Percentiles rank a stretch among this genome's conserved stretches.
phyloP scores from a whole-genome alignment of 345 rosid species.

The Populus pruinosa region DNA sequence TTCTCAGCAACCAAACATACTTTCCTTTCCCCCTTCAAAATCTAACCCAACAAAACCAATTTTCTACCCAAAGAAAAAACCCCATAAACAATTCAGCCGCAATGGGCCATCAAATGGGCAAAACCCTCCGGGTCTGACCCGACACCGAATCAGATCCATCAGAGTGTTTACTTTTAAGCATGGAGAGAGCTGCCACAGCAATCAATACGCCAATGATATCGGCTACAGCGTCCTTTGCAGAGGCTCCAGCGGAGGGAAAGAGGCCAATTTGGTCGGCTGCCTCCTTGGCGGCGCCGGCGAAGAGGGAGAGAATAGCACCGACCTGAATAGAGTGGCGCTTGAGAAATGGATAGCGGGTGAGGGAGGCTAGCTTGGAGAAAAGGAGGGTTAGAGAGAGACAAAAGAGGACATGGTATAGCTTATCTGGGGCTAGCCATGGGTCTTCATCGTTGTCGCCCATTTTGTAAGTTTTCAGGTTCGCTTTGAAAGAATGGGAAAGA shows the following conservation, averaged over 20 bases:
- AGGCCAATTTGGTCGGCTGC: constrained; percentile 75
- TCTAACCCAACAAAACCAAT: neutral
- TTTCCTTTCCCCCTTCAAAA: neutral
- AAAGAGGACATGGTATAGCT: constrained; percentile 78
- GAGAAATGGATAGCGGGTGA: constrained; percentile 48
- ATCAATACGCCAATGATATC: constrained; percentile 64
- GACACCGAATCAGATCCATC: constrained; percentile 18
- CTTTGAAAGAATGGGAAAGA: too few species aligned
- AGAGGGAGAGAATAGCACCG: constrained; percentile 72
- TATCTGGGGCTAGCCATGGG: constrained; percentile 85
- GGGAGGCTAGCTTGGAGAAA: constrained; percentile 58
- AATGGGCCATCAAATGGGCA: constrained; percentile 45
- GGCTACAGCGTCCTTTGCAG: constrained; percentile 71
- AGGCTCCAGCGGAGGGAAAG: constrained; percentile 87
- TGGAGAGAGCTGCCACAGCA: constrained; percentile 46
- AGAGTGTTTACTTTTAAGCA: neutral
- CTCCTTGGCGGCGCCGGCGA: constrained; percentile 90
- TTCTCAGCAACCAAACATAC: constrained; percentile 6
- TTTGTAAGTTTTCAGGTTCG: too few species aligned
- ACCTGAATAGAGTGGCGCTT: constrained; percentile 51
- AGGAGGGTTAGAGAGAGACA: constrained; percentile 60
- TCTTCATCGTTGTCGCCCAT: constrained; percentile 29
- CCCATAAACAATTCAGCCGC: neutral
- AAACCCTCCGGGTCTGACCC: constrained; percentile 37
- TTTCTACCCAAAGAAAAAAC: neutral